Percentiles rank a stretch among this genome's conserved stretches.
These are phyloP conservation scores for Saccharomycopsis microspora DNA, from an alignment of 805 yeast genomes.

Conservation along the genomic window DNA sequence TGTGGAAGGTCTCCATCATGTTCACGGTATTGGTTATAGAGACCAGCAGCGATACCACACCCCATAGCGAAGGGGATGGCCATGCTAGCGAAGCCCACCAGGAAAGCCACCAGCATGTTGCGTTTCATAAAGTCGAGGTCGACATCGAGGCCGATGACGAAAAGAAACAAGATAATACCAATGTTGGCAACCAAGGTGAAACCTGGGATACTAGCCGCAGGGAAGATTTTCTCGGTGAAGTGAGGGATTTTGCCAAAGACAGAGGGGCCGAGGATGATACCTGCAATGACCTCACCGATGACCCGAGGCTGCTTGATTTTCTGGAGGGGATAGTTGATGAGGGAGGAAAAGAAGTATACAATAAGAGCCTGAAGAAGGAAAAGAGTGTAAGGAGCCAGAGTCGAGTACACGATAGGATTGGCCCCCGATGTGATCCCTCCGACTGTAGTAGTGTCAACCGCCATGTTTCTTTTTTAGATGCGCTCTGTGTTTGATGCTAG, in stretches of 20 bases:
- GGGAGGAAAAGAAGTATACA: constrained; percentile 47
- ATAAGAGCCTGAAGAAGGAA: constrained; percentile 61
- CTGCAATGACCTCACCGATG: constrained; percentile 72
- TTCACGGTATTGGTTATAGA: constrained; percentile 43
- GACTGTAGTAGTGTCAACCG: constrained; percentile 20
- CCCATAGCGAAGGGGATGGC: constrained; percentile 76
- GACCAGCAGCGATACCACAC: constrained; percentile 56
- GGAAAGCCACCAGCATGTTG: constrained; percentile 47
- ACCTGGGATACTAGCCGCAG: constrained; percentile 48
- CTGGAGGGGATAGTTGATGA: constrained; percentile 49
- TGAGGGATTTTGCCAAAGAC: constrained; percentile 63
- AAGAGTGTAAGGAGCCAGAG: constrained; percentile 52
- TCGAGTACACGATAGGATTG: constrained; percentile 51
- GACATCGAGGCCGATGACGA: constrained; percentile 71
- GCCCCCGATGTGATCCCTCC: constrained; percentile 67
- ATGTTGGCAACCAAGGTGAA: constrained; percentile 59
- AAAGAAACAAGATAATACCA: constrained; percentile 65
- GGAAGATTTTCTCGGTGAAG: constrained; percentile 56
- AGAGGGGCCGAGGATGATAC: constrained; percentile 65
- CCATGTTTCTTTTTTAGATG: not conserved
- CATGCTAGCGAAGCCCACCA: constrained; percentile 64
- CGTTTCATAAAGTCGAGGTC: constrained; percentile 54
- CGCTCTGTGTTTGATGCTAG: not conserved
- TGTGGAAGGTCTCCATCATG: constrained; percentile 21
- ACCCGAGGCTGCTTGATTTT: constrained; percentile 66